Evolutionary conservation across 2,329 filamentous ascomycete genomes (phyloP), one percentile per base, ranked within the genome.

Genomic region (Periconia sp.): DNA sequence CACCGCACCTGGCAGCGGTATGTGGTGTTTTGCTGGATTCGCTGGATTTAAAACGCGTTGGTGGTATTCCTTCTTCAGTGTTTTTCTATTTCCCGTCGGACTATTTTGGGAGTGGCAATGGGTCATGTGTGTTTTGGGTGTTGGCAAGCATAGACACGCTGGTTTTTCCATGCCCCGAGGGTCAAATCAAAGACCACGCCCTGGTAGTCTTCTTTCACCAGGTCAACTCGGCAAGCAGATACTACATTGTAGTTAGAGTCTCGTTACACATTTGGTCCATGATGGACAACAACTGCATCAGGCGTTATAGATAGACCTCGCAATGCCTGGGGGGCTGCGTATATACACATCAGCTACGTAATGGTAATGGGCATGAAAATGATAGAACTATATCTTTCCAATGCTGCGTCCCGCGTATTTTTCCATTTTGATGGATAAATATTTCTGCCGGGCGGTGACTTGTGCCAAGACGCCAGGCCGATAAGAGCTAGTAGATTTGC

Each of bases 131-230:
- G 43, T 52, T 46, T 39, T 47, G 33, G 54, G 57, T 63, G 59
- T 65, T 61, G 37, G 54, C 54, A 56, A 54, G 55, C 56, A 65
- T 68, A 69, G 65, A 66, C 57, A 57, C 59, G 56, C 56, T 50
- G 34, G 56, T 59, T 44, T 42, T 56, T 53, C 46, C 40, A 48
- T 46, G 48, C 53, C 43, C 48, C 48, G 47, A 47, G 41, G 50
- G 48, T 46, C 43, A 48, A 43, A 50, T 48, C 46, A 46, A 44
- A 52, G 45, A 39, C 36, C 36, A 24, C 31, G 45, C 38, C 44
- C 28, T 47, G 46, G 33, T 33, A 38, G n/a, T 43, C 46, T 50
- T 48, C 37, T 46, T 48, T 49, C 29, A 30, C 38, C 40, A 41
- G 32, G 56, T 50, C 45, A 37, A 41, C 37, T 51, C 40, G 37